Base-by-base conservation (phyloP, 768 basidiomycete genomes). In the Pisolithus microcarpus region DNA sequence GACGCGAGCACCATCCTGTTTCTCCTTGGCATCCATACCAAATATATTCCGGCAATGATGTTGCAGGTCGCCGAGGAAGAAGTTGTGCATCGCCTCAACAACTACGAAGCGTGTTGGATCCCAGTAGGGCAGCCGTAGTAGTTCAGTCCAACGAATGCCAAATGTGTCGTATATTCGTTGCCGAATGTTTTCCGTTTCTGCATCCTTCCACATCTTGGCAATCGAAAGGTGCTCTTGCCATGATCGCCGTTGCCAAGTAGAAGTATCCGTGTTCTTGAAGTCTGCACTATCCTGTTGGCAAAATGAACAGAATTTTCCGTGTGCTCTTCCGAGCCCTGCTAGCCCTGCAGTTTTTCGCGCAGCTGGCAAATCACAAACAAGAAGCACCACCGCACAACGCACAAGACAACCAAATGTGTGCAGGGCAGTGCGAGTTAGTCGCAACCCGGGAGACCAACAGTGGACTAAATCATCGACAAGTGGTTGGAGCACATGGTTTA, bases 21-120 rank as follows among this genome's bases (percentile, higher is more conserved):
- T 52, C 23, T 30, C 28, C 10, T 15, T 23, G 6, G 28, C 36
- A 45, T 58, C 46, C 31, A 63, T 56, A 15, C 50, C 52, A 49
- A 42, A 62, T 15, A 69, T 45, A 2, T 57, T 52, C 60, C 44
- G 1, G 56, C 58, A 42, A 13, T 42, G 40, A 24, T 42, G 40
- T 23, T 42, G 18, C 5, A 42, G 21, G 21, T 42, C 21, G 11
- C 53, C 21, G 16, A 73, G 58, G 46, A 65, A 62, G 3, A 73
- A 52, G n/a, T 63, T 61, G 37, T 74, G 72, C 71, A 75, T 74
- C 1, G 62, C 50, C 38, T 75, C 70, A 18, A 71, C 57, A 0
- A 67, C 60, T 1, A 61, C 40, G 34, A 60, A 65, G 1, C 18
- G 40, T 3, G 60, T 61, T 7, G 63, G 63, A 37, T 71, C 56